Evolutionary conservation across 768 basidiomycete genomes (phyloP).

Genomic region (Leccinum imitatum): DNA sequence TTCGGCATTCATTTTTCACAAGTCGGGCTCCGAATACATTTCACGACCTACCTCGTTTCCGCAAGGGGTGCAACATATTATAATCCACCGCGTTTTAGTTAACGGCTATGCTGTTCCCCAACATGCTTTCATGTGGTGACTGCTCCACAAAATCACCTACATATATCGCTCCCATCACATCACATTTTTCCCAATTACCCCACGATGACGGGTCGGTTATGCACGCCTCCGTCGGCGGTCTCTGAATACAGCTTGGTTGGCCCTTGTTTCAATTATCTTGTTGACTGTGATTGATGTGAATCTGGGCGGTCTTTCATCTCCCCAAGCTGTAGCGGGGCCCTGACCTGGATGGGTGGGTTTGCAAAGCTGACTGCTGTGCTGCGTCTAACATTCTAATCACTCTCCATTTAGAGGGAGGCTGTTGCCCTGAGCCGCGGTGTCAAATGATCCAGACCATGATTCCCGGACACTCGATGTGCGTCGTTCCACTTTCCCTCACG

Average conservation of each 20-base stretch:
- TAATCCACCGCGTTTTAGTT: slow-evolving; percentile 9
- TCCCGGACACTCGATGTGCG: slow-evolving; percentile 28
- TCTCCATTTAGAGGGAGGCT: slow-evolving; percentile 33
- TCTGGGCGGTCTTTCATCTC: slow-evolving; percentile 12
- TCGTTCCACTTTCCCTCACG: slow-evolving; percentile 25
- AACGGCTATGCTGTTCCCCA: slow-evolving; percentile 9
- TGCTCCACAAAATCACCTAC: slow-evolving; percentile 20
- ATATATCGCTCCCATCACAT: slow-evolving; percentile 8
- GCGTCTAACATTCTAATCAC: slow-evolving; percentile 28
- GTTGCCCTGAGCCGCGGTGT: slow-evolving; percentile 33
- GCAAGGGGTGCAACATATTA: slow-evolving; percentile 11
- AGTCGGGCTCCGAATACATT: slow-evolving; percentile 13
- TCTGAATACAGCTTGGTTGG: slow-evolving; percentile 5
- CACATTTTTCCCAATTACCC: slow-evolving; percentile 16
- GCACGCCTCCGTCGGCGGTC: neutral
- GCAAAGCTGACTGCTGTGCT: slow-evolving; percentile 29
- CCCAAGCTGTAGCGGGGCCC: slow-evolving; percentile 22
- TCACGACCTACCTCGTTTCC: slow-evolving; percentile 23
- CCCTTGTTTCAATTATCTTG: slow-evolving; percentile 5
- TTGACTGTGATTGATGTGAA: slow-evolving; percentile 8
- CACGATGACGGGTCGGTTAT: slow-evolving; percentile 21
- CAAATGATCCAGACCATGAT: slow-evolving; percentile 33
- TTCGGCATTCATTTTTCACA: slow-evolving; percentile 18
- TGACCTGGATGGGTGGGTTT: slow-evolving; percentile 11
- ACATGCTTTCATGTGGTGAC: slow-evolving; percentile 7